These are phyloP conservation scores for Fusarium sp. DNA, from an alignment of 2,329 filamentous ascomycete species.

Conservation along the genomic window DNA sequence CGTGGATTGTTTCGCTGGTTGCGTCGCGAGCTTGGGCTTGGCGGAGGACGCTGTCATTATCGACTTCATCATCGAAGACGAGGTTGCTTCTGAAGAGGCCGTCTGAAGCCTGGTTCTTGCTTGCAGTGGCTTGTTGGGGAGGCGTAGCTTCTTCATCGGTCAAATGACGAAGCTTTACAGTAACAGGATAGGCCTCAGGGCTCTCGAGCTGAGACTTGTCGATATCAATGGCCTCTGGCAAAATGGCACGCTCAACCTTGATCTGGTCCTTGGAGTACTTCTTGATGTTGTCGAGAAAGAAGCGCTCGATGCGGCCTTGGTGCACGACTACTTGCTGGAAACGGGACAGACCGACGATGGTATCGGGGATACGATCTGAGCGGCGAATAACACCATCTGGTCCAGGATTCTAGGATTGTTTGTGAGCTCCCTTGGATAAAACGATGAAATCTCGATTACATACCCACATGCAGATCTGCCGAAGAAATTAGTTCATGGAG, in stretches of 20 bases:
- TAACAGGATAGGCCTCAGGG: not conserved
- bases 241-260: not conserved
- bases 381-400: not conserved
- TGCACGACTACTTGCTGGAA: conserved; percentile 1
- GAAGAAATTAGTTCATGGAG: not conserved
- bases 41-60: not conserved
- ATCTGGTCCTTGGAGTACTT: conserved; percentile 2
- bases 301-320: not conserved
- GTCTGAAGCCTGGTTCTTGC: not conserved
- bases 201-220: not conserved
- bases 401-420: not conserved
- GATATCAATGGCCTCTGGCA: not conserved
- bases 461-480: conserved; percentile 2
- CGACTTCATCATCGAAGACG: not conserved
- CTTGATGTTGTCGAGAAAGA: conserved; percentile 1
- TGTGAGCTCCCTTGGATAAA: not conserved
- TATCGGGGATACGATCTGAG: not conserved
- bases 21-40: not conserved
- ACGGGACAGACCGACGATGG: not conserved
- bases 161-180: not conserved
- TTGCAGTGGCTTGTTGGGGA: not conserved
- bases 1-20: conserved; percentile 20
- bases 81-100: not conserved
- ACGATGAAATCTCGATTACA: not conserved
- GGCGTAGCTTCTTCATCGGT: not conserved